Evolutionary conservation across 176 grass and related monocot genomes (phyloP).

Genomic region (Oryza nivara): DNA sequence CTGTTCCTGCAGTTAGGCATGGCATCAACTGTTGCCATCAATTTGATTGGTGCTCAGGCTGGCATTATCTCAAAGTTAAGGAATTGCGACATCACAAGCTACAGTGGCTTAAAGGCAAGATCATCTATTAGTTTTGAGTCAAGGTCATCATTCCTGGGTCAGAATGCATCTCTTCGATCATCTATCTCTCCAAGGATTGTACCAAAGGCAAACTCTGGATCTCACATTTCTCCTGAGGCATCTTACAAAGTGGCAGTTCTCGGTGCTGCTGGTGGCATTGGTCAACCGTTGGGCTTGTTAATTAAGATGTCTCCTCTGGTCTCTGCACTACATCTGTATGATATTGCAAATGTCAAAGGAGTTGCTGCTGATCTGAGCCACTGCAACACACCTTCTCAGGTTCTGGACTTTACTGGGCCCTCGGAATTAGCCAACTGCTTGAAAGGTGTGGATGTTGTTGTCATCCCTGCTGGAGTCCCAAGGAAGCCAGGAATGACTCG

Average conservation of each 20-base stretch:
- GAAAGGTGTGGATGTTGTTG: slow-evolving; percentile 78
- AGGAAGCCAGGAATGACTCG: slow-evolving; percentile 93
- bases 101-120: slow-evolving; percentile 40
- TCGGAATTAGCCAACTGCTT: slow-evolving; percentile 66
- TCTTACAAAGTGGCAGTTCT: slow-evolving; percentile 81
- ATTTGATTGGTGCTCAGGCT: slow-evolving; percentile 38
- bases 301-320: slow-evolving; percentile 91
- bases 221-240: slow-evolving; percentile 55
- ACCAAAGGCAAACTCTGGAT: slow-evolving; percentile 51
- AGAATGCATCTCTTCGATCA: slow-evolving; percentile 35
- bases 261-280: slow-evolving; percentile 84
- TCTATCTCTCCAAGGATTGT: slow-evolving; percentile 49
- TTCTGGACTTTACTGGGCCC: slow-evolving; percentile 70
- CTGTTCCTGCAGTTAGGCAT: slow-evolving; percentile 37
- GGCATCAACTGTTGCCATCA: slow-evolving; percentile 43
- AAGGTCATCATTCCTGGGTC: slow-evolving; percentile 44
- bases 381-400: slow-evolving; percentile 80
- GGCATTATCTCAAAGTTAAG: slow-evolving; percentile 42
- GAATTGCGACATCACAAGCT: slow-evolving; percentile 30
- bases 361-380: slow-evolving; percentile 87
- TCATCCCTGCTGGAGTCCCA: slow-evolving; percentile 80
- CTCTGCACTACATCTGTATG: slow-evolving; percentile 66
- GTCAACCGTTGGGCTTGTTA: slow-evolving; percentile 71
- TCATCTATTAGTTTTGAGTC: slow-evolving; percentile 31
- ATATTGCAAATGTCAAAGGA: slow-evolving; percentile 94